phyloP scores from a whole-genome alignment of 2,329 filamentous ascomycete genomes.

The Macrophomina tecta region DNA sequence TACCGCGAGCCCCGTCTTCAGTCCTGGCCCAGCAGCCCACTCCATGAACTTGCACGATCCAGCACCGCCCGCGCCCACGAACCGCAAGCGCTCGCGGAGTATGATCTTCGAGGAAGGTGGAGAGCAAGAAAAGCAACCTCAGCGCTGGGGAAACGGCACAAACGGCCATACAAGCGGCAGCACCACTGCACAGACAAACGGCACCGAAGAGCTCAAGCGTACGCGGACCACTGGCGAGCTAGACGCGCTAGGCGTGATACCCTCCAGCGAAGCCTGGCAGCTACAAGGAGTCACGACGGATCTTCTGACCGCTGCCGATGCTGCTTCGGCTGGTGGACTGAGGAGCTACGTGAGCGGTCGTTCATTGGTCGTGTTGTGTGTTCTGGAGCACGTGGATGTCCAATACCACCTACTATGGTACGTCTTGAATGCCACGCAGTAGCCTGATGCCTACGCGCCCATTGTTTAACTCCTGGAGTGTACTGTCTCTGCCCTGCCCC shows the following conservation, averaged over 20 bases:
- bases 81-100: slow-evolving; percentile 26
- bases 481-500: too few relatives aligned
- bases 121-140: neutral
- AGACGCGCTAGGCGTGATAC: slow-evolving; percentile 42
- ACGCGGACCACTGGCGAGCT: slow-evolving; percentile 44
- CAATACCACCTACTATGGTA: slow-evolving; percentile 25
- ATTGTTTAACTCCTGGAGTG: too few relatives aligned
- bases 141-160: neutral
- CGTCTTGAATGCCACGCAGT: too few relatives aligned
- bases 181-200: neutral
- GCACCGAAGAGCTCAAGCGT: slow-evolving; percentile 36
- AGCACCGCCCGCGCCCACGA: neutral
- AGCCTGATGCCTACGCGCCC: too few relatives aligned
- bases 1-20: neutral
- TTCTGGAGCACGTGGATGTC: slow-evolving; percentile 21
- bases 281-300: slow-evolving; percentile 35
- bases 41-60: neutral
- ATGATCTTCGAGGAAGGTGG: slow-evolving; percentile 12
- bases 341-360: neutral
- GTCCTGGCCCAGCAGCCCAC: neutral
- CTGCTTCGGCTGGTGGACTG: neutral
- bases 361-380: slow-evolving; percentile 15
- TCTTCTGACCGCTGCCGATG: slow-evolving; percentile 28
- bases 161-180: neutral
- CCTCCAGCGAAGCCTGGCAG: slow-evolving; percentile 39